phyloP scores from a whole-genome alignment of 1,139 yeast genomes.

The Meyerozyma carpophila region DNA sequence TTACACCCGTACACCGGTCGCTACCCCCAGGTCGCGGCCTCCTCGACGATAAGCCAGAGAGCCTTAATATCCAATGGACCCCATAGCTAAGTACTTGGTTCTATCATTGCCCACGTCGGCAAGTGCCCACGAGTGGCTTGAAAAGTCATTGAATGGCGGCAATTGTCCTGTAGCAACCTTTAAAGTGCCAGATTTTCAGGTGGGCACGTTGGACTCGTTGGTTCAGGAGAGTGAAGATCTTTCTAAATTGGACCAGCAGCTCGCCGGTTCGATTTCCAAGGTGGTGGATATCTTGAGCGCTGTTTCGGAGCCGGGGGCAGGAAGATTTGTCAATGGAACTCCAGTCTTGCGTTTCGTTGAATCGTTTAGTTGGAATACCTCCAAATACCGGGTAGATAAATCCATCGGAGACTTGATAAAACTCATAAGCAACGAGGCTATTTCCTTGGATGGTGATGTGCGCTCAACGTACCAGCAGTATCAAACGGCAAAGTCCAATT shows the following conservation, averaged over 20 bases:
- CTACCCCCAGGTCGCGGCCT: neutral
- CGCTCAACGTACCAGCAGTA: slow-evolving; percentile 64
- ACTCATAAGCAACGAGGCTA: slow-evolving; percentile 68
- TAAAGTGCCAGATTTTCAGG: slow-evolving; percentile 81
- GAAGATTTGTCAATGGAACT: slow-evolving; percentile 36
- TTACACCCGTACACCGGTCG: neutral
- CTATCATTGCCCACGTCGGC: slow-evolving; percentile 51
- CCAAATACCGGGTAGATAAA: slow-evolving; percentile 81
- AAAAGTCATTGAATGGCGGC: slow-evolving; percentile 40
- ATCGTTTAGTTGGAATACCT: slow-evolving; percentile 78
- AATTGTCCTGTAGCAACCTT: slow-evolving; percentile 39
- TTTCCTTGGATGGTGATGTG: slow-evolving; percentile 79
- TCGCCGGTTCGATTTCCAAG: slow-evolving; percentile 63
- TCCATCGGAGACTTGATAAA: slow-evolving; percentile 72
- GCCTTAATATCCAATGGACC: slow-evolving; percentile 11
- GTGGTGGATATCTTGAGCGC: slow-evolving; percentile 63
- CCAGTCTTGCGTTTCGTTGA: slow-evolving; percentile 61
- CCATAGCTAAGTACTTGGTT: slow-evolving; percentile 39
- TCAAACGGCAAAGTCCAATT: slow-evolving; percentile 75
- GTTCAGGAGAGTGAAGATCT: slow-evolving; percentile 90
- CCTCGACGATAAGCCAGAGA: neutral
- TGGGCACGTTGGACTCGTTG: slow-evolving; percentile 89
- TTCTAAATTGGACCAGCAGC: slow-evolving; percentile 70
- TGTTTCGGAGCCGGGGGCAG: slow-evolving; percentile 39
- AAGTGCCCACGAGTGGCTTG: slow-evolving; percentile 40